These are phyloP conservation scores for Secale cereale DNA, from an alignment of 176 grass and related monocot genomes.

Conservation along the genomic window DNA sequence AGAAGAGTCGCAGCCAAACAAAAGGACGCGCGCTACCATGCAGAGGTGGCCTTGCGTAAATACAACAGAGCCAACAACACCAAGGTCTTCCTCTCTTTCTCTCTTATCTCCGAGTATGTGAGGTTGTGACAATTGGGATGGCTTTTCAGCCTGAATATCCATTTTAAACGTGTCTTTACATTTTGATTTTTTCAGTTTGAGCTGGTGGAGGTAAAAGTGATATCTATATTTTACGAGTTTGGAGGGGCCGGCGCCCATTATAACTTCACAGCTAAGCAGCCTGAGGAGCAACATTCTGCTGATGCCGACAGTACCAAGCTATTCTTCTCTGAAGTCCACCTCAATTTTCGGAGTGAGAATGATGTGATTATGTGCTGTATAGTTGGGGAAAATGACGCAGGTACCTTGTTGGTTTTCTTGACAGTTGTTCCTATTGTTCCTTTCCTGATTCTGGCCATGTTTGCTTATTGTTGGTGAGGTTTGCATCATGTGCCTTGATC, in stretches of 20 bases:
- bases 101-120: background rate
- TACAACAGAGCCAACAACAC: background rate
- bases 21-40: background rate
- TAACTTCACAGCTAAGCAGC: constrained; percentile 21
- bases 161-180: background rate
- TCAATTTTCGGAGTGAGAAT: background rate
- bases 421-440: background rate
- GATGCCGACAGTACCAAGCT: background rate
- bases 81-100: background rate
- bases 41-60: background rate
- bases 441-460: background rate
- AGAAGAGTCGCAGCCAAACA: background rate
- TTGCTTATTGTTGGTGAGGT: background rate
- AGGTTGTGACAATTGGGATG: background rate
- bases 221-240: constrained; percentile 18
- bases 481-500: background rate
- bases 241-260: background rate
- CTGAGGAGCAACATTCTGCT: background rate
- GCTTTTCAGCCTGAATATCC: background rate
- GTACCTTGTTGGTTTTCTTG: background rate
- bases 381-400: constrained; percentile 7
- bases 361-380: constrained; percentile 12
- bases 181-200: background rate
- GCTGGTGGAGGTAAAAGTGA: background rate
- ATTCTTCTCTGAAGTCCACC: constrained; percentile 26